A percentile compares a stretch with the other conserved stretches of the same genome.
phyloP scores from a whole-genome alignment of 192 early-diverging fungal species.

The Bifiguratus adelaidae region DNA sequence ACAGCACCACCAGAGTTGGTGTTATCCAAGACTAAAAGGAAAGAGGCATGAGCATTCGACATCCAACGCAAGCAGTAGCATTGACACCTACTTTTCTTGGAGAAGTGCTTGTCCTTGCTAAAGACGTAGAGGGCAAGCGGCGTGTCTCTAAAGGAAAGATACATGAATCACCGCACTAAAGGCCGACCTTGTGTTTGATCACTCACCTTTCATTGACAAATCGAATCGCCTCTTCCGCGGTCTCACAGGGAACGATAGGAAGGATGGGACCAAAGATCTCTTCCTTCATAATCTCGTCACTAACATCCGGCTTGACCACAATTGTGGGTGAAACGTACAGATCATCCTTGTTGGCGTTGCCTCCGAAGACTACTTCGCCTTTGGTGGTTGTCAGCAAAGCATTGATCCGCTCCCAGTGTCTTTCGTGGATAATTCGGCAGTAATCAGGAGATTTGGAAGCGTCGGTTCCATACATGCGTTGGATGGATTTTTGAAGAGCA shows the following conservation, averaged over 20 bases:
- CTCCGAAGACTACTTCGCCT: conserved; percentile 32
- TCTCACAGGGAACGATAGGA: conserved; percentile 30
- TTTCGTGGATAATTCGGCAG: conserved; percentile 59
- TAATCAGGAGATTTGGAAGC: conserved; percentile 38
- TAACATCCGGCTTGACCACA: conserved; percentile 27
- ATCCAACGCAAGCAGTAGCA: no score
- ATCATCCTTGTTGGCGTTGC: conserved; percentile 19
- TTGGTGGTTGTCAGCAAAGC: conserved; percentile 26
- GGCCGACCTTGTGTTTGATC: neutral
- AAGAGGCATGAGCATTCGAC: neutral
- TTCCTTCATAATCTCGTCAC: conserved; percentile 33
- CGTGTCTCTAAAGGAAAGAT: conserved; percentile 21
- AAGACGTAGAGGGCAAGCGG: conserved; percentile 61
- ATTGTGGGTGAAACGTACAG: conserved; percentile 49
- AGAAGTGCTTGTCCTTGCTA: conserved; percentile 10
- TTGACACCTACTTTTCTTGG: conserved; percentile 6
- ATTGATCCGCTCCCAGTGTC: conserved; percentile 60
- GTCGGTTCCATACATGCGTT: conserved; percentile 34
- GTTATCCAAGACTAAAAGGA: conserved; percentile 11
- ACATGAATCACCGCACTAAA: neutral
- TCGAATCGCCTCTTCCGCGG: conserved; percentile 16
- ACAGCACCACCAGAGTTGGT: conserved; percentile 55
- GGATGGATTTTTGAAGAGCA: conserved; percentile 30
- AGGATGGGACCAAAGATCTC: conserved; percentile 62
- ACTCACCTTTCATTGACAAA: conserved; percentile 16